These are phyloP conservation scores for Saprolegnia diclina DNA, from an alignment of 352 stramenopile genomes.

Conservation along the genomic window DNA sequence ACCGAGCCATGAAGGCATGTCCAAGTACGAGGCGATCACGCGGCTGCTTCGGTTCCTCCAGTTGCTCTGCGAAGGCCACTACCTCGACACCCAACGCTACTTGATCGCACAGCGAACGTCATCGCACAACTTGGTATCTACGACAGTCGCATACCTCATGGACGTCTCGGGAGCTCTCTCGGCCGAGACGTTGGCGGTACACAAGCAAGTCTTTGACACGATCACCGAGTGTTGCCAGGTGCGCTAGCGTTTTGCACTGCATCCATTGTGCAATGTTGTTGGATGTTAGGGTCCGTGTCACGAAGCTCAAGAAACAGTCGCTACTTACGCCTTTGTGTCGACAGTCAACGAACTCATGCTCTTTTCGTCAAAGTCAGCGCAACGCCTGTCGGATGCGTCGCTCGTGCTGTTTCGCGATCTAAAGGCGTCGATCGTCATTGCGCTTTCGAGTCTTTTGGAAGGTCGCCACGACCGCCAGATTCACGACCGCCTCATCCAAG, in stretches of 20 bases:
- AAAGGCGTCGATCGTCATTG: slow-evolving; percentile 51
- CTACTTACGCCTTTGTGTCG: slow-evolving; percentile 72
- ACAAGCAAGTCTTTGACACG: slow-evolving; percentile 70
- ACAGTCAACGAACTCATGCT: slow-evolving; percentile 63
- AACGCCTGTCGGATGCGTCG: slow-evolving; percentile 4
- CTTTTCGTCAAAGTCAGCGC: slow-evolving; percentile 41
- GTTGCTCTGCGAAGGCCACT: slow-evolving; percentile 66
- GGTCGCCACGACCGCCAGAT: slow-evolving; percentile 47
- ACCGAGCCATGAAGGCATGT: neutral
- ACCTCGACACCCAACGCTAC: slow-evolving; percentile 51
- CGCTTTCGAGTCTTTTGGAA: slow-evolving; percentile 59
- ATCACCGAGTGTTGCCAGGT: slow-evolving; percentile 72
- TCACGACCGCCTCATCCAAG: slow-evolving; percentile 60
- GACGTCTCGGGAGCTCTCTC: slow-evolving; percentile 51
- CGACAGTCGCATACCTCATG: slow-evolving; percentile 56
- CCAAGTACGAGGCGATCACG: slow-evolving; percentile 29
- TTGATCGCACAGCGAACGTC: slow-evolving; percentile 40
- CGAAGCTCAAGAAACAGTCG: slow-evolving; percentile 64
- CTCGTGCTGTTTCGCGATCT: slow-evolving; percentile 34
- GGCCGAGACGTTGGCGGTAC: slow-evolving; percentile 44
- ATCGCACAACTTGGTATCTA: slow-evolving; percentile 56
- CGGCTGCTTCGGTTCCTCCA: slow-evolving; percentile 68
- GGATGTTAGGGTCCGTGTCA: slow-evolving; percentile 49
- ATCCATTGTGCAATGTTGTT: too few species aligned
- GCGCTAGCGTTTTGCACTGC: neutral